These are phyloP conservation scores for Cystobasidium slooffiae DNA, from an alignment of 1,284 basidiomycete genomes.

Conservation along the genomic window DNA sequence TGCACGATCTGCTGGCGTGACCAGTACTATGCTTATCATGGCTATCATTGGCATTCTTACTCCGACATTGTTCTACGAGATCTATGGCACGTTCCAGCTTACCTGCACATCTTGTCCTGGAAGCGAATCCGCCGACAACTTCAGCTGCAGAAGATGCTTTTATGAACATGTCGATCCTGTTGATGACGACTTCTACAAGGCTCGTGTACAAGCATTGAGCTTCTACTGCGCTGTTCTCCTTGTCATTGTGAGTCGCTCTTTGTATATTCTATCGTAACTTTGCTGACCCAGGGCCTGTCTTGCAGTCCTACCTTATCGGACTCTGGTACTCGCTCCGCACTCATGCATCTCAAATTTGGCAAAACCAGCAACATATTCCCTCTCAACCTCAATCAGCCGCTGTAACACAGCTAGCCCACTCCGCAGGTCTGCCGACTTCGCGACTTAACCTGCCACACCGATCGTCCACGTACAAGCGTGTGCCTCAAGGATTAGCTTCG, in stretches of 20 bases:
- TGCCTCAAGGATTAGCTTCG: slow-evolving; percentile 6
- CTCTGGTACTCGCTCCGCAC: slow-evolving; percentile 99
- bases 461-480: slow-evolving; percentile 12
- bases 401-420: slow-evolving; percentile 57
- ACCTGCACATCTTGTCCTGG: slow-evolving; percentile 87
- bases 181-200: slow-evolving; percentile 93
- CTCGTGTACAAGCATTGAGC: slow-evolving; percentile 89
- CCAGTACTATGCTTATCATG: slow-evolving; percentile 99
- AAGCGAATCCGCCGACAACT: slow-evolving; percentile 53
- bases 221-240: slow-evolving; percentile 90
- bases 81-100: slow-evolving; percentile 95
- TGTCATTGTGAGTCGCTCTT: slow-evolving; percentile 71
- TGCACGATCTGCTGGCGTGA: slow-evolving; percentile 95
- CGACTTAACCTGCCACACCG: slow-evolving; percentile 66
- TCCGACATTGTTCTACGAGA: slow-evolving; percentile 97
- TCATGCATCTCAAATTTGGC: slow-evolving; percentile 99
- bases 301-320: slow-evolving; percentile 93
- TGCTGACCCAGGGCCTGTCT: neutral
- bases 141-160: slow-evolving; percentile 83
- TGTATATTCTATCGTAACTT: neutral
- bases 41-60: slow-evolving; percentile 96
- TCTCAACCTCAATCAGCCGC: slow-evolving; percentile 46
- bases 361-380: slow-evolving; percentile 74
- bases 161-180: slow-evolving; percentile 94
- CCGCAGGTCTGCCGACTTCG: slow-evolving; percentile 63